Percentiles rank a stretch among this genome's conserved stretches.
Conservation (phyloP, 208 protist species). For the Leishmania braziliensis region DNA sequence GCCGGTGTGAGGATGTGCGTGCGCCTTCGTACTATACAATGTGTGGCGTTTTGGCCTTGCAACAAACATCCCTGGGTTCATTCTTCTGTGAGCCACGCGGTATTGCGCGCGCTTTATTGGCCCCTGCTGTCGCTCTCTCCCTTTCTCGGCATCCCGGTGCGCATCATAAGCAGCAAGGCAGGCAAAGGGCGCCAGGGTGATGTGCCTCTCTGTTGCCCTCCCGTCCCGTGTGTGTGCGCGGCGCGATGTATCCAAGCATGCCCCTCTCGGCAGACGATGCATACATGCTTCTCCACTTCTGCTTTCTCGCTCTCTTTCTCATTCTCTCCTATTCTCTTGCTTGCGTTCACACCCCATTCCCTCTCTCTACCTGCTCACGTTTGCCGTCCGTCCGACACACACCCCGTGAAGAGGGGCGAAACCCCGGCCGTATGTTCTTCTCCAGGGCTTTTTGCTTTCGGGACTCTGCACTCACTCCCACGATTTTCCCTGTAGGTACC, state of each 20-base stretch:
- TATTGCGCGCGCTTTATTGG: not conserved
- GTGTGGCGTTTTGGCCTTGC: not conserved
- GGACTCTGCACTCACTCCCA: not conserved
- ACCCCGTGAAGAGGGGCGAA: not conserved
- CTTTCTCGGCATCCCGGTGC: not conserved
- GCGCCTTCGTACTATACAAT: not conserved
- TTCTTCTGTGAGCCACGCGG: not conserved
- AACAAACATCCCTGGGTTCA: not conserved
- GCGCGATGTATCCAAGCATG: not conserved
- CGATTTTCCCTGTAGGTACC: not conserved
- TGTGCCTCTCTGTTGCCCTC: not conserved
- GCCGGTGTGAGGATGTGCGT: not conserved
- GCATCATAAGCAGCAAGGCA: not conserved
- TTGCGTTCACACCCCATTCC: not conserved
- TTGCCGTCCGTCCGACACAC: not conserved
- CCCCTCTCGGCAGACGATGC: not conserved
- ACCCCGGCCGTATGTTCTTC: not conserved
- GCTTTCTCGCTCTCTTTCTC: not conserved
- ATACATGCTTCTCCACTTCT: not conserved
- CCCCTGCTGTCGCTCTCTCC: not conserved
- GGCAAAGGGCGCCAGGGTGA: not conserved
- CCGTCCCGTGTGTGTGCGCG: not conserved
- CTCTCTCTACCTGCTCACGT: not conserved
- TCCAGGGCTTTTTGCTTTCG: not conserved
- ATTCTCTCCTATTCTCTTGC: no score